These are phyloP conservation scores for Cucurbita maxima DNA, from an alignment of 306 rosid species.

Conservation along the genomic window DNA sequence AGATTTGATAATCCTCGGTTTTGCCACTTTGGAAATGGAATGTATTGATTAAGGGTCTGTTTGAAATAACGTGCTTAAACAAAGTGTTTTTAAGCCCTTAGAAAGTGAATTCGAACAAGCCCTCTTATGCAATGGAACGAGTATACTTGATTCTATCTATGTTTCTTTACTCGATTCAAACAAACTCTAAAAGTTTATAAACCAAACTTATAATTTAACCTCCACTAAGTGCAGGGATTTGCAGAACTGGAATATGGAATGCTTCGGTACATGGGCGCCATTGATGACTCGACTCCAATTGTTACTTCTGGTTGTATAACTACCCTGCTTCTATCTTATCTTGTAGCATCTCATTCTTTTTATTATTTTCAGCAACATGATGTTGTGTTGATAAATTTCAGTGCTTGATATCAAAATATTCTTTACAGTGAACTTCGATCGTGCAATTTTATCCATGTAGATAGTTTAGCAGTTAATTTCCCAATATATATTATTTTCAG, in stretches of 20 bases:
- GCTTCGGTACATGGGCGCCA: slow-evolving; percentile 77
- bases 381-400: not conserved
- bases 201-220: not conserved
- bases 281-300: slow-evolving; percentile 64
- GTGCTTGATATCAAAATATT: not conserved
- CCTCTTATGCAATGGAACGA: not conserved
- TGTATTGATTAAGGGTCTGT: not conserved
- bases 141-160: not conserved
- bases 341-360: not conserved
- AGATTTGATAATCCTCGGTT: not conserved
- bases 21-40: not conserved
- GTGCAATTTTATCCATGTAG: not conserved
- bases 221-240: slow-evolving; percentile 43
- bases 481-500: not conserved
- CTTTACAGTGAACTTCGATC: not conserved
- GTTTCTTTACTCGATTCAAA: not conserved
- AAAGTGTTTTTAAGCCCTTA: too few relatives aligned
- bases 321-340: not conserved
- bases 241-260: slow-evolving; percentile 92
- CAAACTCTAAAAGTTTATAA: not conserved
- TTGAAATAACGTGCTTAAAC: too few relatives aligned
- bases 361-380: not conserved
- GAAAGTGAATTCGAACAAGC: not conserved
- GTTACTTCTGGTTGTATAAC: slow-evolving; percentile 56
- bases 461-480: not conserved